Evolutionary conservation across 257 asterid genomes (phyloP).

Genomic region (Rubia yunnanensis): DNA sequence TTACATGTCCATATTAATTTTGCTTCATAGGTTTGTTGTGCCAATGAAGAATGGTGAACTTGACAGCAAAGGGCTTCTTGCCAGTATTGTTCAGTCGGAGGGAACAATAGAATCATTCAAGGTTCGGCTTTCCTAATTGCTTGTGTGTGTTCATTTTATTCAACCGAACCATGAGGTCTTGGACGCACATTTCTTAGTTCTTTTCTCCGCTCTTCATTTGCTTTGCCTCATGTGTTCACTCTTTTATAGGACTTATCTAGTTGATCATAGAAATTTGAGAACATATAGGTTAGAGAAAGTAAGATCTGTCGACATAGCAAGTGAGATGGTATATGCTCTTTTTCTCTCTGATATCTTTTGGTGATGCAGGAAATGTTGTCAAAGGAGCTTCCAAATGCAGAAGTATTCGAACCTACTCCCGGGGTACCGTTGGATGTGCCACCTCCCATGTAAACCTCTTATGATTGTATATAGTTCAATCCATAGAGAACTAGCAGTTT

Average conservation of each 20-base stretch:
- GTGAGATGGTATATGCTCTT: not conserved
- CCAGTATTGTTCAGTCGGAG: conserved; percentile 40
- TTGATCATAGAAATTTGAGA: not conserved
- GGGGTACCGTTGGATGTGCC: conserved; percentile 64
- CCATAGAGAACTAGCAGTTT: not conserved
- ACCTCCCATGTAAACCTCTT: not conserved
- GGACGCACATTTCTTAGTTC: not conserved
- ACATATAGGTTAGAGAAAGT: not conserved
- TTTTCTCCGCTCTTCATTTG: not conserved
- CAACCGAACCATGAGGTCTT: conserved; percentile 1
- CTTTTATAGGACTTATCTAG: not conserved
- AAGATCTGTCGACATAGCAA: not conserved
- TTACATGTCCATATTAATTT: conserved; percentile 5
- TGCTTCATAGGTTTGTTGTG: conserved; percentile 46
- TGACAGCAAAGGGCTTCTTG: conserved; percentile 69
- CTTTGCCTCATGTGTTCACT: not conserved
- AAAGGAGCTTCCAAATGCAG: conserved; percentile 55
- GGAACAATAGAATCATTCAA: conserved; percentile 84
- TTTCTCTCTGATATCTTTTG: not conserved
- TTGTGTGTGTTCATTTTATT: not conserved
- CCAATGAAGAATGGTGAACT: conserved; percentile 89
- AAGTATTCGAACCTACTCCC: conserved; percentile 58
- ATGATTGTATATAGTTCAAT: not conserved
- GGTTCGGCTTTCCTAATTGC: conserved; percentile 27
- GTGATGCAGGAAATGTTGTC: conserved; percentile 48